phyloP scores from a whole-genome alignment of 1,284 basidiomycete genomes.

The Trichosporon ovoides region DNA sequence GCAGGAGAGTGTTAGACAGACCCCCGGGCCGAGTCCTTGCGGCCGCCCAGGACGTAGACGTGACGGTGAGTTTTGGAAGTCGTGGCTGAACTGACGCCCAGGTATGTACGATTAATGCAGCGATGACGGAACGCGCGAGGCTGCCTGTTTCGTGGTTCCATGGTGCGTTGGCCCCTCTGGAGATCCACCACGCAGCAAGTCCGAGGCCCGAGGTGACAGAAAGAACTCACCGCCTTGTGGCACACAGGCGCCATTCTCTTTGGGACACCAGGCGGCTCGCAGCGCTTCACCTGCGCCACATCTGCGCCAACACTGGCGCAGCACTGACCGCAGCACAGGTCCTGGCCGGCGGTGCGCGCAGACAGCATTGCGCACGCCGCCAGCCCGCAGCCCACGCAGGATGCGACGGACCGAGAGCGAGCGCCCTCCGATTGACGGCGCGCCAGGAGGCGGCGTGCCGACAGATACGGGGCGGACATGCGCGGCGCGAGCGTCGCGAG shows the following conservation, averaged over 20 bases:
- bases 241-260: too few relatives aligned
- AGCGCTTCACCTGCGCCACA: background rate
- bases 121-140: background rate
- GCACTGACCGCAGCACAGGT: background rate
- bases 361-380: background rate
- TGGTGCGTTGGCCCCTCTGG: too few relatives aligned
- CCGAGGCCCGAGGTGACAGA: too few relatives aligned
- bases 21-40: too few relatives aligned
- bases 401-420: constrained; percentile 21
- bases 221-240: too few relatives aligned
- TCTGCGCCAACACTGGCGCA: background rate
- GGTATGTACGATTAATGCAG: background rate
- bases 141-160: too few relatives aligned
- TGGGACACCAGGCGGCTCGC: too few relatives aligned
- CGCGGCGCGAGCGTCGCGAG: too few relatives aligned
- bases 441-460: constrained; percentile 39
- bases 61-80: background rate
- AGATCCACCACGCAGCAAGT: too few relatives aligned
- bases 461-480: constrained; percentile 51
- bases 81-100: background rate
- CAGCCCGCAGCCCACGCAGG: constrained; percentile 15
- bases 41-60: too few relatives aligned
- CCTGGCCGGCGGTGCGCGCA: too few relatives aligned
- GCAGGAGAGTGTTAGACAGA: too few relatives aligned
- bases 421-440: constrained; percentile 41